These are phyloP conservation scores for Paspalum vaginatum DNA, from an alignment of 176 grass and related monocot genomes.

Conservation along the genomic window DNA sequence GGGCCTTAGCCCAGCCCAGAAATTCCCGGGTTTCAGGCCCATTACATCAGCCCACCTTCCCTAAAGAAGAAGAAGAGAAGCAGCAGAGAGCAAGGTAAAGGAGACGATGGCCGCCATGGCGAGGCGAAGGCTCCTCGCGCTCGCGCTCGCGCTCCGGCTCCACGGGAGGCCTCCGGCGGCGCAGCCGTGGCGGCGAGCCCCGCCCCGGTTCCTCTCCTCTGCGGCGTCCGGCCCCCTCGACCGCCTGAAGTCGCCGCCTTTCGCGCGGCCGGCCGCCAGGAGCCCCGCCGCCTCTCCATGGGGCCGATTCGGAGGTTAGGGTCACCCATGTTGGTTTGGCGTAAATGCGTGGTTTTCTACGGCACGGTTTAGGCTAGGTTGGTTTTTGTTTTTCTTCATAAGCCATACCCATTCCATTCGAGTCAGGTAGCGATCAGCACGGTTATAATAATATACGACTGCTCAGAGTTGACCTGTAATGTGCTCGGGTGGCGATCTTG, in stretches of 20 bases:
- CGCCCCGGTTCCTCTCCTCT: constrained; percentile 36
- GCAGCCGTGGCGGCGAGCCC: not conserved
- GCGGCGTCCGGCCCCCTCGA: not conserved
- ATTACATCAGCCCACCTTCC: constrained; percentile 14
- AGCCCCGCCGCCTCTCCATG: constrained; percentile 26
- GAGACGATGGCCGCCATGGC: constrained; percentile 51
- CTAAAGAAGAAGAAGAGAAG: constrained; percentile 1
- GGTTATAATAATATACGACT: not conserved
- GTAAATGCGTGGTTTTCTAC: not conserved
- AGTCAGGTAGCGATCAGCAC: not conserved
- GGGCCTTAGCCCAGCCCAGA: not conserved
- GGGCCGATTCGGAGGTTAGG: constrained; percentile 51
- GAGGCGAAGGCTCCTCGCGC: constrained; percentile 58
- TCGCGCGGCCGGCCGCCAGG: constrained; percentile 39
- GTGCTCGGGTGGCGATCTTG: not conserved
- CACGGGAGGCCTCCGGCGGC: not conserved
- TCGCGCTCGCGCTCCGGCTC: constrained; percentile 46
- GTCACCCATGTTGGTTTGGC: not conserved
- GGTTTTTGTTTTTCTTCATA: not conserved
- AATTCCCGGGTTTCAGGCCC: not conserved
- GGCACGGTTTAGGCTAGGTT: not conserved
- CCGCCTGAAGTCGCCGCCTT: constrained; percentile 33
- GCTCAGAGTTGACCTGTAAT: not conserved
- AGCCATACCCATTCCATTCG: not conserved
- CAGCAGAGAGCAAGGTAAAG: constrained; percentile 11